Base-by-base conservation (phyloP, 768 basidiomycete species). In the Agrocybe pediades region DNA sequence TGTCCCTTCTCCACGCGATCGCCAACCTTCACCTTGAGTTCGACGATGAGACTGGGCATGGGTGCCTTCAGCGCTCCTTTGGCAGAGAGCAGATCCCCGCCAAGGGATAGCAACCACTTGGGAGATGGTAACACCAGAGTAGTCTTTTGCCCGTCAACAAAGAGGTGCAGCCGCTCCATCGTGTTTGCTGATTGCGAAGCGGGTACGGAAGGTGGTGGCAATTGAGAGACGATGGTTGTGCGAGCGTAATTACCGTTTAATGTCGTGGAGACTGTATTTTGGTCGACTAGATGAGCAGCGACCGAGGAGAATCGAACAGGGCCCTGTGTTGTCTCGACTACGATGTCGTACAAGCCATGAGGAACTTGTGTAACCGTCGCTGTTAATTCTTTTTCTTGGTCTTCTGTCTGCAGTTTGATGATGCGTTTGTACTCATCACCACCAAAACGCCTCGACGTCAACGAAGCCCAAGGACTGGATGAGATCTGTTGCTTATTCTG, bases 31-130 rank as follows among this genome's bases (percentile, higher is more conserved):
- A 95, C 94, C 16, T 80, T 80, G 46, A 97, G 88, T 50, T 96
- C 92, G 3, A 97, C 94, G 1, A 97, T 87, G 46, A 94, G 78
- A 67, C 92, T 92, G n/a, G 94, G 94, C 90, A 94, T 94, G 13
- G 95, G 94, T 3, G 91, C 90, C 54, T 83, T 81, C 60, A 93
- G 67, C 15, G 84, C 83, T 5, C 89, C 86, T 62, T 84, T 85
- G 20, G 77, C 75, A 6, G 81, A 76, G 16, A 82, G 64, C 9
- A 81, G 70, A 51, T 87, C 86, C 2, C 78, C 81, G n/a, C 82
- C 85, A 8, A 90, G 72, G 2, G 85, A 83, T 30, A 84, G 67
- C 29, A 88, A 70, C 88, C 90, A 93, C 17, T 77, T 76, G 0
- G 91, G 89, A 19, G 86, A 75, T 2, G 87, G 84, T n/a, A 87